A percentile compares a stretch with the other conserved stretches of the same genome.
Evolutionary conservation across 306 rosid genomes (phyloP).

Genomic region (Lupinus albus): DNA sequence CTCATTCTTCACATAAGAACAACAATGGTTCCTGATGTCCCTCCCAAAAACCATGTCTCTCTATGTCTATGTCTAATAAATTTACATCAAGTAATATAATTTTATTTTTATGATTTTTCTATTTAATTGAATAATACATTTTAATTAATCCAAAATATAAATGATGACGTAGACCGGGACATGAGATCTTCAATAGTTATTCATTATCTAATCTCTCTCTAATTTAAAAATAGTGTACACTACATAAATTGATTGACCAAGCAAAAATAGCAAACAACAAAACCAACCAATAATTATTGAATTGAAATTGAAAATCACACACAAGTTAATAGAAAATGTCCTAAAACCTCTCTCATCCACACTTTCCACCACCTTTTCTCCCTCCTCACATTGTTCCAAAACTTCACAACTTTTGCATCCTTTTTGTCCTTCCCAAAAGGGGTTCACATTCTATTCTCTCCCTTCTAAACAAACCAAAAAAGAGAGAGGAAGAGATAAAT

Average conservation of each 20-base stretch:
- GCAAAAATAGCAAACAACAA: conserved; percentile 36
- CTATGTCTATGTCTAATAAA: no score
- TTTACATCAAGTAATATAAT: no score
- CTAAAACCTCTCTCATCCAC: conserved; percentile 50
- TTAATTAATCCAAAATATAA: no score
- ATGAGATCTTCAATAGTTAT: no score
- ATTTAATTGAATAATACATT: no score
- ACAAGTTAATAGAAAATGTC: conserved; percentile 13
- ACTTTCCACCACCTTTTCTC: neutral
- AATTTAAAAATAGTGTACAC: neutral
- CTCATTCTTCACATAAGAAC: neutral
- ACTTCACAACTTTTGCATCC: conserved; percentile 28
- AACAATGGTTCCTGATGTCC: neutral
- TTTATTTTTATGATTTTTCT: no score
- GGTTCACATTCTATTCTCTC: neutral
- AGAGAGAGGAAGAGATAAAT: conserved; percentile 39
- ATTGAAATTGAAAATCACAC: neutral
- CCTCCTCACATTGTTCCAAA: conserved; percentile 20
- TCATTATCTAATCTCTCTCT: neutral
- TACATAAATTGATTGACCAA: neutral
- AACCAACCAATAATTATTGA: conserved; percentile 4
- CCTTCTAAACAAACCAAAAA: conserved; percentile 11
- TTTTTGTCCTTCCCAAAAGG: neutral
- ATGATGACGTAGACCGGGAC: no score
- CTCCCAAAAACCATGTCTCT: no score